Conservation (phyloP, 2,329 filamentous ascomycete species). For the Colletotrichum sansevieriae region DNA sequence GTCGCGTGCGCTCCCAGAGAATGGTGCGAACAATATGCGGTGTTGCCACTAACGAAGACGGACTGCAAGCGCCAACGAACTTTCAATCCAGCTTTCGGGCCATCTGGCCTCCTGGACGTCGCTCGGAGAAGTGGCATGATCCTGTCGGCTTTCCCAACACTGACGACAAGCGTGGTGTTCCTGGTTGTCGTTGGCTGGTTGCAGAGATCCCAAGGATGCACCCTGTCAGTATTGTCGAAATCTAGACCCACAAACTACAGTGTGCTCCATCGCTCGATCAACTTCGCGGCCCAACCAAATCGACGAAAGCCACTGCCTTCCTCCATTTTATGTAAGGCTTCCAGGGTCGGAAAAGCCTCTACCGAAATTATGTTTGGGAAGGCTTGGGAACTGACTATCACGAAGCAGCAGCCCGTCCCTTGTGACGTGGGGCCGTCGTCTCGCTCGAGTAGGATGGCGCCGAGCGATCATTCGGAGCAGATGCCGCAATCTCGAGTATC, state of each 20-base stretch:
- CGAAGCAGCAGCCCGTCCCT: conserved; percentile 32
- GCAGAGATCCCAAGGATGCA: conserved; percentile 33
- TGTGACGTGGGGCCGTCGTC: conserved; percentile 28
- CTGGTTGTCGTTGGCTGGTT: conserved; percentile 32
- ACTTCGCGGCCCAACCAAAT: conserved; percentile 32
- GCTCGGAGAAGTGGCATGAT: conserved; percentile 11
- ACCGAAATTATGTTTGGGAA: conserved; percentile 28
- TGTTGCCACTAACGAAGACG: conserved; percentile 27
- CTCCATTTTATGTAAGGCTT: background rate
- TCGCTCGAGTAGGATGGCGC: conserved; percentile 28
- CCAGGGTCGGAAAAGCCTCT: conserved; percentile 20
- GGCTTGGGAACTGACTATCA: conserved; percentile 35
- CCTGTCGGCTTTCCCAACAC: conserved; percentile 8
- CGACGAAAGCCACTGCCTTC: conserved; percentile 4
- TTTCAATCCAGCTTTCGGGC: conserved; percentile 10
- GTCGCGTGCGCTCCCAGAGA: conserved; percentile 6
- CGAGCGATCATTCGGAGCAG: conserved; percentile 24
- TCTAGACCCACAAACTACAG: conserved; percentile 35
- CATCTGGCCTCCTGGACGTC: conserved; percentile 12
- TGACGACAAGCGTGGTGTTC: conserved; percentile 22
- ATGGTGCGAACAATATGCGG: conserved; percentile 19
- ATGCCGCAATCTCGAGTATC: conserved; percentile 12
- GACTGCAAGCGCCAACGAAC: conserved; percentile 32
- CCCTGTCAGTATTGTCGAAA: conserved; percentile 33
- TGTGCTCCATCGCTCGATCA: conserved; percentile 33